Percentiles rank a stretch among this genome's conserved stretches.
Evolutionary conservation across 106 monocot genomes (phyloP).

Genomic region (Allium cepa): DNA sequence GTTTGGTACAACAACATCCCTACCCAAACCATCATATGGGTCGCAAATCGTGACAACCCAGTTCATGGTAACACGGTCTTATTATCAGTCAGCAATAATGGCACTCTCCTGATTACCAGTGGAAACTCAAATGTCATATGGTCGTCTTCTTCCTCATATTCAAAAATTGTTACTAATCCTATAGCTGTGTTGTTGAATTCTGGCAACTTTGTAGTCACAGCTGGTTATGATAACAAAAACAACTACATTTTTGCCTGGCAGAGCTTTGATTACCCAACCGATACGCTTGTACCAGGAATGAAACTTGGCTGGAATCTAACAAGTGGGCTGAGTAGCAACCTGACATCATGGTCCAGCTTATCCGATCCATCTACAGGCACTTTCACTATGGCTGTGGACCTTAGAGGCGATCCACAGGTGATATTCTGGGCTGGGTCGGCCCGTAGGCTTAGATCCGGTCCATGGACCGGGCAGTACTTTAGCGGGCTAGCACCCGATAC

Average conservation of each 20-base stretch:
- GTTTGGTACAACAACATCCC: conserved; percentile 34
- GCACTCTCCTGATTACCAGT: conserved; percentile 13
- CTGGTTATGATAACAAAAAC: background rate
- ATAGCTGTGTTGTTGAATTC: conserved; percentile 3
- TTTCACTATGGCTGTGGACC: conserved; percentile 3
- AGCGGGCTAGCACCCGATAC: background rate
- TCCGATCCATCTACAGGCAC: conserved; percentile 9
- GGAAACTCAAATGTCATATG: background rate
- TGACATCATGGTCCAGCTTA: conserved; percentile 6
- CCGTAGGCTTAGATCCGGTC: conserved; percentile 2
- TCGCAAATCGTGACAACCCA: conserved; percentile 28
- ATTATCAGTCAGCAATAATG: conserved; percentile 4
- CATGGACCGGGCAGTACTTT: conserved; percentile 6
- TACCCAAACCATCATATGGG: conserved; percentile 12
- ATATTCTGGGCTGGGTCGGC: background rate
- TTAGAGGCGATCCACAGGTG: conserved; percentile 6
- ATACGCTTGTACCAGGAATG: conserved; percentile 10
- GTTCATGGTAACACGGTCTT: background rate
- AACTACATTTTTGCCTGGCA: conserved; percentile 1
- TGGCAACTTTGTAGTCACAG: conserved; percentile 8
- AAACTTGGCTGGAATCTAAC: conserved; percentile 8
- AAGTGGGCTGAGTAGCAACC: conserved; percentile 3
- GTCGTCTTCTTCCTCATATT: conserved; percentile 12
- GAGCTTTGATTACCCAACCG: conserved; percentile 18
- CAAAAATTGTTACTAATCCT: conserved; percentile 3